These are phyloP conservation scores for Speleostelium caveatum DNA, from an alignment of 78 protist genomes.

Conservation along the genomic window DNA sequence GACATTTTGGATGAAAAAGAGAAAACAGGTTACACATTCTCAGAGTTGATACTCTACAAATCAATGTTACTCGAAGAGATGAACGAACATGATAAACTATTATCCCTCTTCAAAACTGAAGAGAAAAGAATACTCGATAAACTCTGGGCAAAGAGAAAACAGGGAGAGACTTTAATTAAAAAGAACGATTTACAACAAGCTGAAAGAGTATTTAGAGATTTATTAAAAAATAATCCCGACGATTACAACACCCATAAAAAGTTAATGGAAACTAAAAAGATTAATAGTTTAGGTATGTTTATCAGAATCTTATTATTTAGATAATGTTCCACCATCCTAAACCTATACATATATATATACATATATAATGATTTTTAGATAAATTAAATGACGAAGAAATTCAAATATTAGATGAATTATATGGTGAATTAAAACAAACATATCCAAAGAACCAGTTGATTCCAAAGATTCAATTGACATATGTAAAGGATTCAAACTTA, in stretches of 20 bases:
- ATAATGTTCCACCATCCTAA: background rate
- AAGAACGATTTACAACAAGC: slow-evolving; percentile 4
- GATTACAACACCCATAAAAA: slow-evolving; percentile 38
- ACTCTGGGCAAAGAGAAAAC: slow-evolving; percentile 44
- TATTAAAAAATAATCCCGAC: slow-evolving; percentile 79
- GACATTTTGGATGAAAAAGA: slow-evolving; percentile 13
- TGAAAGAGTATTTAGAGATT: slow-evolving; percentile 35
- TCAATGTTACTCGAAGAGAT: slow-evolving; percentile 51
- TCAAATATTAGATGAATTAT: background rate
- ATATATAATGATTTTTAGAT: background rate
- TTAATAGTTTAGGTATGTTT: background rate
- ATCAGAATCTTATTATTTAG: background rate
- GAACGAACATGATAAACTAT: slow-evolving; percentile 49
- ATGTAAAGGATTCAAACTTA: slow-evolving; percentile 1
- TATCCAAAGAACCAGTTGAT: slow-evolving; percentile 57
- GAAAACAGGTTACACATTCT: slow-evolving; percentile 21
- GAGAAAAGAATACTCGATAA: slow-evolving; percentile 57
- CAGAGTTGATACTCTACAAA: slow-evolving; percentile 82
- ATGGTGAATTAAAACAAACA: background rate
- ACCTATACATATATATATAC: background rate
- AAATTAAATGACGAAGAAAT: slow-evolving; percentile 18
- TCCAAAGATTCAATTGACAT: slow-evolving; percentile 57
- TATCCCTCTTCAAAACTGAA: background rate
- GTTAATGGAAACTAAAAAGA: background rate
- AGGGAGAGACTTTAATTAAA: slow-evolving; percentile 36